Conservation (phyloP, 2,329 filamentous ascomycete genomes). For the Cordyceps cicadae region DNA sequence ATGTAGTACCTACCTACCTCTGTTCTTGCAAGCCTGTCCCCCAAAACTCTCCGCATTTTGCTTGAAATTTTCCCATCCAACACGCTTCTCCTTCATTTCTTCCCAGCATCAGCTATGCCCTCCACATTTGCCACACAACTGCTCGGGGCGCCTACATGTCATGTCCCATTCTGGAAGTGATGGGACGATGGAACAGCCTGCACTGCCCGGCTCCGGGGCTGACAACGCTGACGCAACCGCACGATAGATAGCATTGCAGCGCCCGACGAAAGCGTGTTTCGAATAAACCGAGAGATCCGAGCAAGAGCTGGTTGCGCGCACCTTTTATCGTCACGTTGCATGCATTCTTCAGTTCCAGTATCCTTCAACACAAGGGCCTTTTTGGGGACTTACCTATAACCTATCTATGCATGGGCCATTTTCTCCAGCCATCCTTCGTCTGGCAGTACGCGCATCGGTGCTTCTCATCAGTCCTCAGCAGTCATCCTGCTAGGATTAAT, state of each 20-base stretch:
- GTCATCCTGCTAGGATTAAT: no score
- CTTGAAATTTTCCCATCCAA: background rate
- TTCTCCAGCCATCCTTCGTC: no score
- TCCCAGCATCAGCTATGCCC: background rate
- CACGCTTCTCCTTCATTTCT: background rate
- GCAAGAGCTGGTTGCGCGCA: no score
- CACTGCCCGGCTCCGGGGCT: background rate
- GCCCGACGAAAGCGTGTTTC: background rate
- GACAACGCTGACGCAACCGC: conserved; percentile 2
- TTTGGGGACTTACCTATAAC: no score
- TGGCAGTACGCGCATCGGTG: no score
- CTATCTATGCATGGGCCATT: no score
- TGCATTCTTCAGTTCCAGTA: no score
- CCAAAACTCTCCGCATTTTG: background rate
- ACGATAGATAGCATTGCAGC: background rate
- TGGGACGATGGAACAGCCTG: background rate
- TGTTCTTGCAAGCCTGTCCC: no score
- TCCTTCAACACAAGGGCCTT: no score
- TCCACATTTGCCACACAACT: background rate
- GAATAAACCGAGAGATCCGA: conserved; percentile 3
- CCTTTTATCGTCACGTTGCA: no score
- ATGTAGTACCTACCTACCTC: no score
- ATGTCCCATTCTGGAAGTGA: background rate
- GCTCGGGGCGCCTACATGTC: background rate
- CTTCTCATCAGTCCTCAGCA: no score